Evolutionary conservation across 2,329 filamentous ascomycete genomes (phyloP), one percentile per base, ranked within the genome.

Genomic region (Verticillium nubilum): DNA sequence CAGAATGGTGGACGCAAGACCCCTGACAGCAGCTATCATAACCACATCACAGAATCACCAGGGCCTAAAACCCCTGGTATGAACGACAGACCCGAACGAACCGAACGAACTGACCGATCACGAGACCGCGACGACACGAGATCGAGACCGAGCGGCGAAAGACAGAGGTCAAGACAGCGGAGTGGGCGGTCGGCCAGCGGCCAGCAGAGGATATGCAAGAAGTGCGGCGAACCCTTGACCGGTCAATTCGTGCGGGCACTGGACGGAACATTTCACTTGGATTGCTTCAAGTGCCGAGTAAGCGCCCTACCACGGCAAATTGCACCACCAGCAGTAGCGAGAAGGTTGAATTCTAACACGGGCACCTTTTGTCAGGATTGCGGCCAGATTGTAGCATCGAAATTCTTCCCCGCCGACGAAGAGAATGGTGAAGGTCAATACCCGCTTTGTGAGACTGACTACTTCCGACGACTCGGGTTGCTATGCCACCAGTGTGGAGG

Each of bases 281-380:
- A 99, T 74, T 99, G 95, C 81, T 99, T 99, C 77, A 96, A 92
- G 73, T 99, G 95, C 75, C 86, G 92, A 77, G 94, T 97, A 84
- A 54, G 53, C 52, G 28, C 19, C 28, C 52, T 28, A 29, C 54
- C 25, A 26, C 58, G 58, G 53, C 56, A 52, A 17, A 10, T 4
- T 17, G 25, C 19, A 52, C 47, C 5, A 29, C 26, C 25, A 53
- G 25, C 25, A 29, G 13, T 2, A 28, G 25, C 52, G n/a, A n/a
- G n/a, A n/a, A n/a, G n/a, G n/a, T 15, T 15, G 5, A 17, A 61
- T 52, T 37, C 62, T 62, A 59, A 62, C 37, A 27, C 27, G 26
- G 26, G 5, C 17, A 35, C 54, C 19, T 60, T 61, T 47, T 59
- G 56, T 52, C 72, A 98, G 94, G 95, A 99, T 73, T 99, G 95